Evolutionary conservation across 345 rosid genomes (phyloP).

Genomic region (Zanthoxylum bungeanum): DNA sequence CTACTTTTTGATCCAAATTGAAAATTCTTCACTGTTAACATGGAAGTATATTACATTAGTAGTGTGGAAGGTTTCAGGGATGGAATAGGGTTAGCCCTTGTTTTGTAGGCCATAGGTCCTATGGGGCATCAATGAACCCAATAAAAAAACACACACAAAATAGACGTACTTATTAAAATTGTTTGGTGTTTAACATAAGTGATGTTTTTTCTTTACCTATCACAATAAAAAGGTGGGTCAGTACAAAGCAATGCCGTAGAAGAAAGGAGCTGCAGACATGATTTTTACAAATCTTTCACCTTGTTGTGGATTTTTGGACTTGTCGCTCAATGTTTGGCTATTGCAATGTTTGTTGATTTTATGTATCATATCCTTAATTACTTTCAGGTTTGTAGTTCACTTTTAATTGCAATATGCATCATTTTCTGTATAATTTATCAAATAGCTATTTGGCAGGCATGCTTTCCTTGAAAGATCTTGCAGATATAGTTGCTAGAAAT

Average conservation of each 20-base stretch:
- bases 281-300: background rate
- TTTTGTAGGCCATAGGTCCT: no score
- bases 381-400: background rate
- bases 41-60: background rate
- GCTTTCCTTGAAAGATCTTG: constrained; percentile 85
- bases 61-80: background rate
- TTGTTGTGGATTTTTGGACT: background rate
- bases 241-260: background rate
- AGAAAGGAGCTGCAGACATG: background rate
- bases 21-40: background rate
- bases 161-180: background rate
- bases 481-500: constrained; percentile 56
- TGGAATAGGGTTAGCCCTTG: background rate
- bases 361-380: background rate
- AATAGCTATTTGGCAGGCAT: constrained; percentile 51
- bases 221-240: no score
- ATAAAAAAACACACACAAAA: background rate
- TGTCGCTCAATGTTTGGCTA: background rate
- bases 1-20: background rate
- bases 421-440: background rate
- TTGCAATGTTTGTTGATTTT: background rate
- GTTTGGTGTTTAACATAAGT: background rate
- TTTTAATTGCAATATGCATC: background rate
- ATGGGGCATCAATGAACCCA: background rate
- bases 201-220: no score